Evolutionary conservation across 768 basidiomycete genomes (phyloP).

Genomic region (Lepiota brunneoincarnata): DNA sequence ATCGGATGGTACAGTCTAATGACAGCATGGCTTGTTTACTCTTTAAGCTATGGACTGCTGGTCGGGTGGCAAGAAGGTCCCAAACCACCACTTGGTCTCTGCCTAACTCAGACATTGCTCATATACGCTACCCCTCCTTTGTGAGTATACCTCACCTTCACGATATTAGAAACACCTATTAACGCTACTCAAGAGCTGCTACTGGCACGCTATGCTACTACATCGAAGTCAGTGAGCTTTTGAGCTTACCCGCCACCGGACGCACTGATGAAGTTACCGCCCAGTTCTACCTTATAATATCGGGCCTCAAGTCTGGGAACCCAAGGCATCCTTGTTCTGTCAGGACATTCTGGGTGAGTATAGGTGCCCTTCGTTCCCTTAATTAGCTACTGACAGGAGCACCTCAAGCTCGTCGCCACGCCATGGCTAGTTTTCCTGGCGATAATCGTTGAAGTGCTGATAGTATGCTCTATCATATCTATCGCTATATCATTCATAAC

Average conservation of each 20-base stretch:
- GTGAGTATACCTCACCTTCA: neutral
- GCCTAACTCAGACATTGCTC: conserved; percentile 5
- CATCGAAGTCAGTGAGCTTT: neutral
- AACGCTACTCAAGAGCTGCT: neutral
- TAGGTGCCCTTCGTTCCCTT: too few species aligned
- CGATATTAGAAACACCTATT: neutral
- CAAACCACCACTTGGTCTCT: neutral
- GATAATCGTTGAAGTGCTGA: conserved; percentile 5
- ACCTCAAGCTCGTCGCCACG: neutral
- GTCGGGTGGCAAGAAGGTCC: conserved; percentile 2
- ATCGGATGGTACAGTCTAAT: conserved; percentile 7
- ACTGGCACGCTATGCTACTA: neutral
- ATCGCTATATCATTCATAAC: neutral
- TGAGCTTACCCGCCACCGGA: neutral
- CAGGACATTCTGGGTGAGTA: neutral
- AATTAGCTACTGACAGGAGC: too few species aligned
- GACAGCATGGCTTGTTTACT: neutral
- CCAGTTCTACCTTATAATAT: conserved; percentile 5
- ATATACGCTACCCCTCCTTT: conserved; percentile 1
- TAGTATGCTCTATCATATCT: neutral
- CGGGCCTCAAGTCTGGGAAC: neutral
- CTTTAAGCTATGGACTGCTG: conserved; percentile 3
- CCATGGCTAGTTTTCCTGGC: conserved; percentile 9
- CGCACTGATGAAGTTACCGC: neutral
- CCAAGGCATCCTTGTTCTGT: neutral